Evolutionary conservation across 345 rosid species (phyloP).

Genomic region (Passiflora organensis): DNA sequence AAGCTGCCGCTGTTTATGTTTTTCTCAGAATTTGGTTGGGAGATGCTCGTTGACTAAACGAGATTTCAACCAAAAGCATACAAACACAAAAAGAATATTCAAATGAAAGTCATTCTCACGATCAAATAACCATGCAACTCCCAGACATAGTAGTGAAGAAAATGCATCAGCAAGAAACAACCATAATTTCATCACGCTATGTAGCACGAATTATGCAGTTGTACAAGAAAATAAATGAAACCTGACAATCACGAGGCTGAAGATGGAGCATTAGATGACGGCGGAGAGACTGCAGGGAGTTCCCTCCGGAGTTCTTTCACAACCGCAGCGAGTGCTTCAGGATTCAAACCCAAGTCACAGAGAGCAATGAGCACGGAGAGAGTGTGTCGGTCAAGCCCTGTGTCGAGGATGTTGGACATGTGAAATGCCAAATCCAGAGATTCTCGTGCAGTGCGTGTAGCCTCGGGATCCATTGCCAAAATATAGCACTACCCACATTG

Average conservation of each 20-base stretch:
- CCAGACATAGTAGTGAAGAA: no score
- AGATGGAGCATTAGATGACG: neutral
- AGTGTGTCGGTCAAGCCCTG: constrained; percentile 13
- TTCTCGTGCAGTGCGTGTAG: constrained; percentile 4
- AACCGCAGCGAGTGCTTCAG: constrained; percentile 14
- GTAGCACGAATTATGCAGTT: no score
- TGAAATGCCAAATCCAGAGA: constrained; percentile 15
- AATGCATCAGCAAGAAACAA: no score
- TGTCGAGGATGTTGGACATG: constrained; percentile 5
- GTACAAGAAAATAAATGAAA: no score
- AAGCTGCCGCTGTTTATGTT: no score
- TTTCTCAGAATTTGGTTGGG: neutral
- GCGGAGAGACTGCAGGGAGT: neutral
- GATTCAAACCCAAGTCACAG: constrained; percentile 14
- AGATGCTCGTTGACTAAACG: no score
- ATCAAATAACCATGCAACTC: no score
- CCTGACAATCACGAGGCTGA: neutral
- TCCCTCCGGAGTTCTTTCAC: constrained; percentile 7
- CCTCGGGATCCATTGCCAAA: constrained; percentile 8
- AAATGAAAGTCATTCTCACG: no score
- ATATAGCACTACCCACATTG: neutral
- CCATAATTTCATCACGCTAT: no score
- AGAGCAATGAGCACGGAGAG: constrained; percentile 10
- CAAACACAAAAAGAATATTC: no score
- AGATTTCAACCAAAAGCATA: no score